A percentile compares a stretch with the other conserved stretches of the same genome.
Conservation (phyloP, 2,329 filamentous ascomycete genomes). For the Raffaelea arxii region DNA sequence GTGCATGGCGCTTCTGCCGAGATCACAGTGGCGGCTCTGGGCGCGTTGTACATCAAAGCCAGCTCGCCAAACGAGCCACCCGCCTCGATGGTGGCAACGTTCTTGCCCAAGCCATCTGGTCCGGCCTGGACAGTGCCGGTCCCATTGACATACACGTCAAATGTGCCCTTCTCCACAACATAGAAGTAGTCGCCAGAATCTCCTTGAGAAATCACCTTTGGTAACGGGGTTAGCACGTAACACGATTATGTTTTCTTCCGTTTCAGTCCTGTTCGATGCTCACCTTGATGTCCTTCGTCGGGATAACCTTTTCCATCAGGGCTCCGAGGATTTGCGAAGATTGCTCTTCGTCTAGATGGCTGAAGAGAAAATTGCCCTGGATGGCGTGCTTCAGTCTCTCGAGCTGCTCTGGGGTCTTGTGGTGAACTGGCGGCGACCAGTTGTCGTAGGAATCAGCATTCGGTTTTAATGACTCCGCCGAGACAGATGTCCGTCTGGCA, state of each 20-base stretch:
- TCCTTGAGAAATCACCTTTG: constrained; percentile 84
- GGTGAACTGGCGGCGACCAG: constrained; percentile 79
- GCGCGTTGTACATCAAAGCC: constrained; percentile 97
- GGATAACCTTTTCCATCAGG: constrained; percentile 88
- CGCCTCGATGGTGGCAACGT: constrained; percentile 72
- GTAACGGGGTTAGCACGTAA: not conserved
- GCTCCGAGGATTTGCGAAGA: constrained; percentile 79
- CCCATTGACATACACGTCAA: constrained; percentile 83
- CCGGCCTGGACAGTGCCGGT: constrained; percentile 71
- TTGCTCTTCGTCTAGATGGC: constrained; percentile 89
- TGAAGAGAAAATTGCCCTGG: constrained; percentile 85
- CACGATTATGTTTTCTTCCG: too few species aligned
- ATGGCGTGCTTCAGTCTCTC: constrained; percentile 72
- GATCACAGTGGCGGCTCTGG: constrained; percentile 86
- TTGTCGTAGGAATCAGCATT: constrained; percentile 74
- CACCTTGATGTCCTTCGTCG: constrained; percentile 73
- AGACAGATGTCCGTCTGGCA: constrained; percentile 87
- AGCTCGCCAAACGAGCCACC: constrained; percentile 95
- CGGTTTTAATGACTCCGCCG: constrained; percentile 90
- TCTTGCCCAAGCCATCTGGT: constrained; percentile 68
- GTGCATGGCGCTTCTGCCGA: constrained; percentile 70
- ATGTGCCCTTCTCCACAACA: constrained; percentile 81
- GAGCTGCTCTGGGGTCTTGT: constrained; percentile 75
- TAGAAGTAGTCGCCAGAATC: constrained; percentile 98
- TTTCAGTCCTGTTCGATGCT: too few species aligned